These are phyloP conservation scores for Glebionis coronaria DNA, from an alignment of 129 eudicot genomes.

Conservation along the genomic window DNA sequence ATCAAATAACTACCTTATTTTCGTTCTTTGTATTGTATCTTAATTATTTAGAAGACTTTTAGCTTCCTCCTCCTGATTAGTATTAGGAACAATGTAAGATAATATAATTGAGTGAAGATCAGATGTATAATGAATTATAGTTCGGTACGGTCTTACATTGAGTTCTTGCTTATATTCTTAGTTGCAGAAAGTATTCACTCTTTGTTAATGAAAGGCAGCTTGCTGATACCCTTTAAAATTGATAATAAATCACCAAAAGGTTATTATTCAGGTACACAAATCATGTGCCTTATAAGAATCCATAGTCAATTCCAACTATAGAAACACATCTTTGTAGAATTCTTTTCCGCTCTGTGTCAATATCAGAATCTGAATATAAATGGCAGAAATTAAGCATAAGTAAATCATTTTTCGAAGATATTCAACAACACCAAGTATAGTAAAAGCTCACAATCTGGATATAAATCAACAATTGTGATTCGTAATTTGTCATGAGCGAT, in stretches of 20 bases:
- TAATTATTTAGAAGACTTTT: too few relatives aligned
- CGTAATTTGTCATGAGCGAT: constrained; percentile 41
- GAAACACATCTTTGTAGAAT: not conserved
- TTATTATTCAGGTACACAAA: too few relatives aligned
- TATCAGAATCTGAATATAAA: constrained; percentile 38
- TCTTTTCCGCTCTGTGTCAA: constrained; percentile 53
- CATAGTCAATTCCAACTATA: not conserved
- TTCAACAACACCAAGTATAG: too few relatives aligned
- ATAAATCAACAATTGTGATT: constrained; percentile 43
- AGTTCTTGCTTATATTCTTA: constrained; percentile 34
- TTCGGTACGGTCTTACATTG: constrained; percentile 23
- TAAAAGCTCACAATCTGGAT: constrained; percentile 40
- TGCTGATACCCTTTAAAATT: too few relatives aligned
- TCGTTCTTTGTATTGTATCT: too few relatives aligned
- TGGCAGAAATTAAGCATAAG: not conserved
- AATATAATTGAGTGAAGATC: not conserved
- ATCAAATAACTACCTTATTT: too few relatives aligned
- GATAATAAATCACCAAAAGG: too few relatives aligned
- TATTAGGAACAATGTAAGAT: not conserved
- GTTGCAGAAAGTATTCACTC: constrained; percentile 41
- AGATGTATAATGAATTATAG: not conserved
- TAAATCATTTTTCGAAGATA: not conserved
- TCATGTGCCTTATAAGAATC: too few relatives aligned
- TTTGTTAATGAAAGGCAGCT: too few relatives aligned
- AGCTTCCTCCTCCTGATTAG: constrained; percentile 40